phyloP scores from a whole-genome alignment of 2,329 filamentous ascomycete species.

The Aureobasidium sp. region DNA sequence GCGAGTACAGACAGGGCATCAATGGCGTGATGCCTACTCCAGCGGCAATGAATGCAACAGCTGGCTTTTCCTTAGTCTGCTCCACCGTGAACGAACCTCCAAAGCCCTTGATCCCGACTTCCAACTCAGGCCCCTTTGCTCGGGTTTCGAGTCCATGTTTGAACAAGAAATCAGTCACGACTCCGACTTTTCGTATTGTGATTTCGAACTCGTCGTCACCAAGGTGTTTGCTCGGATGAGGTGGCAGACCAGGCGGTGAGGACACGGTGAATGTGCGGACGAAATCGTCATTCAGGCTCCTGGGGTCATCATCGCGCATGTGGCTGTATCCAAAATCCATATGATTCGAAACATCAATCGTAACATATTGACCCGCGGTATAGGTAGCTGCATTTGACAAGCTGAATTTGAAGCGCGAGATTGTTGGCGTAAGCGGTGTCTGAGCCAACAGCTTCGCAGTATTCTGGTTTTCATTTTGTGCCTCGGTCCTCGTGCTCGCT shows the following conservation, averaged over 20 bases:
- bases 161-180: constrained; percentile 61
- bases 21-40: constrained; percentile 81
- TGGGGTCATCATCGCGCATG: constrained; percentile 76
- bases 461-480: constrained; percentile 18
- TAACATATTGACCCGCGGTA: constrained; percentile 69
- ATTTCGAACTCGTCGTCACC: constrained; percentile 56
- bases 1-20: constrained; percentile 44
- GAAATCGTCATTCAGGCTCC: constrained; percentile 76
- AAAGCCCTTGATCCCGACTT: constrained; percentile 64
- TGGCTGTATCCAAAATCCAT: constrained; percentile 70
- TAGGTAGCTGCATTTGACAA: constrained; percentile 43
- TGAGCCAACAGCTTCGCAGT: constrained; percentile 54
- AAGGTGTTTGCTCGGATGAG: constrained; percentile 21
- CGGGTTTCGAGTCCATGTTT: constrained; percentile 23
- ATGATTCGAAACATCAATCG: constrained; percentile 63
- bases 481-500: constrained; percentile 23
- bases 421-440: constrained; percentile 55
- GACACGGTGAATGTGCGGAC: constrained; percentile 78
- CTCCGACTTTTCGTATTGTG: constrained; percentile 62
- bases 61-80: constrained; percentile 26
- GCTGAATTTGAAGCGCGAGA: constrained; percentile 59
- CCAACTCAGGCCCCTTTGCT: constrained; percentile 34
- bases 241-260: constrained; percentile 42
- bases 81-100: constrained; percentile 54
- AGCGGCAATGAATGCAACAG: constrained; percentile 61